A percentile compares a stretch with the other conserved stretches of the same genome.
Conservation (phyloP, 768 basidiomycete genomes). For the Termitomyces titanicus region DNA sequence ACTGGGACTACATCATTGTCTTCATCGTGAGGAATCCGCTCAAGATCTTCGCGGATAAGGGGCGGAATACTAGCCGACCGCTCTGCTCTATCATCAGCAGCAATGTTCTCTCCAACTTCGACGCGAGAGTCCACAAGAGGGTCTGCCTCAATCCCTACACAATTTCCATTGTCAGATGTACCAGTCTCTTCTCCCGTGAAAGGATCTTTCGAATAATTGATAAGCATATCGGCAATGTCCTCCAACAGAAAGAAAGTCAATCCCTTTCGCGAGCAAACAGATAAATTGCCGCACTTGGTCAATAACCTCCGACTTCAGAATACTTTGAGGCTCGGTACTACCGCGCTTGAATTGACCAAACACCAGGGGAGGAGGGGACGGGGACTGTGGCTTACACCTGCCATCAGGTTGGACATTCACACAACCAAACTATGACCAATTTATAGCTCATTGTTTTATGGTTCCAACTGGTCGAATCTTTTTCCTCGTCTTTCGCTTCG, state of each 20-base stretch:
- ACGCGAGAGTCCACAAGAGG: background rate
- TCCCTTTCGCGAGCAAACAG: background rate
- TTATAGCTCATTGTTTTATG: background rate
- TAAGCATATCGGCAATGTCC: background rate
- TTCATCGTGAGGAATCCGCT: background rate
- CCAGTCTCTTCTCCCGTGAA: background rate
- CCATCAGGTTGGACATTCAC: background rate
- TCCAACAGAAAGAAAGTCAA: background rate
- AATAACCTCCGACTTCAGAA: background rate
- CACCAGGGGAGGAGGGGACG: background rate
- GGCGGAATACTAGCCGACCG: background rate
- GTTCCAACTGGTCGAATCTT: background rate
- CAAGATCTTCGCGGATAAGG: background rate
- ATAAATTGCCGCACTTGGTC: background rate
- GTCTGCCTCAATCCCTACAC: background rate
- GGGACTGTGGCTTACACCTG: background rate
- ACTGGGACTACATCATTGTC: background rate
- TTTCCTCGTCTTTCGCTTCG: background rate
- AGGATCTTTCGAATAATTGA: background rate
- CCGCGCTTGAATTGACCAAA: background rate
- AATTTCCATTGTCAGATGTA: background rate
- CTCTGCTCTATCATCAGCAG: background rate
- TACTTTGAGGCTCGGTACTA: background rate
- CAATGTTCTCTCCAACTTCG: background rate
- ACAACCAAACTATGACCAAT: background rate